phyloP scores from a whole-genome alignment of 2,329 filamentous ascomycete species.

The Stachybotrys chartarum region DNA sequence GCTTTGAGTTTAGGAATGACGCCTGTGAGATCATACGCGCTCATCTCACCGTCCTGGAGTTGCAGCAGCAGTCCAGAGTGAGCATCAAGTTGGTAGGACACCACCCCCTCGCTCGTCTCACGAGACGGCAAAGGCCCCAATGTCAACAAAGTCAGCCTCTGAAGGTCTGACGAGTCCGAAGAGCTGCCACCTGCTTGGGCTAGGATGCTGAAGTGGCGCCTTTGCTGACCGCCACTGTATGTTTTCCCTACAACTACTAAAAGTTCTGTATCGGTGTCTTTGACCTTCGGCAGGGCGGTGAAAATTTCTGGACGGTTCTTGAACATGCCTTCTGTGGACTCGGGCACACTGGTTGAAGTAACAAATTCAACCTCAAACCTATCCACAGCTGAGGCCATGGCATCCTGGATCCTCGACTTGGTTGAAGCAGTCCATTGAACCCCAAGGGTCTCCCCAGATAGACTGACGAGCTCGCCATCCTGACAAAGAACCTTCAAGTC shows the following conservation, averaged over 20 bases:
- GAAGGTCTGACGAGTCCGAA: conserved; percentile 16
- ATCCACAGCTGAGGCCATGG: conserved; percentile 21
- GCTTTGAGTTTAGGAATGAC: conserved; percentile 55
- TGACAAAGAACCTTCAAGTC: conserved; percentile 49
- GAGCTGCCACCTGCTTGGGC: conserved; percentile 19
- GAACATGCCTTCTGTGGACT: conserved; percentile 48
- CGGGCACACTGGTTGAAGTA: conserved; percentile 34
- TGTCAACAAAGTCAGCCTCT: conserved; percentile 31
- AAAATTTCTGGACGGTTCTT: conserved; percentile 46
- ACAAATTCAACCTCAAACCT: conserved; percentile 42
- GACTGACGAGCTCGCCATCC: conserved; percentile 53
- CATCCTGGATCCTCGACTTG: conserved; percentile 27
- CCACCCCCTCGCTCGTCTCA: conserved; percentile 6
- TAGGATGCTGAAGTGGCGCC: conserved; percentile 24
- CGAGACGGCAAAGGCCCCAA: conserved; percentile 26
- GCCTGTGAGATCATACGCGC: conserved; percentile 56
- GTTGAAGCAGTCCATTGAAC: conserved; percentile 26
- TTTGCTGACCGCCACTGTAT: conserved; percentile 18
- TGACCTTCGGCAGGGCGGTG: conserved; percentile 40
- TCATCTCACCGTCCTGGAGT: conserved; percentile 45
- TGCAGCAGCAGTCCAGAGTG: conserved; percentile 58
- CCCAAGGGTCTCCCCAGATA: conserved; percentile 45
- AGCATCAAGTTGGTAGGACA: conserved; percentile 50
- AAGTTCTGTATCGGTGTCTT: conserved; percentile 41
- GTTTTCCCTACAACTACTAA: conserved; percentile 43